These are phyloP conservation scores for Oidium heveae DNA, from an alignment of 2,329 filamentous ascomycete species.

Conservation along the genomic window DNA sequence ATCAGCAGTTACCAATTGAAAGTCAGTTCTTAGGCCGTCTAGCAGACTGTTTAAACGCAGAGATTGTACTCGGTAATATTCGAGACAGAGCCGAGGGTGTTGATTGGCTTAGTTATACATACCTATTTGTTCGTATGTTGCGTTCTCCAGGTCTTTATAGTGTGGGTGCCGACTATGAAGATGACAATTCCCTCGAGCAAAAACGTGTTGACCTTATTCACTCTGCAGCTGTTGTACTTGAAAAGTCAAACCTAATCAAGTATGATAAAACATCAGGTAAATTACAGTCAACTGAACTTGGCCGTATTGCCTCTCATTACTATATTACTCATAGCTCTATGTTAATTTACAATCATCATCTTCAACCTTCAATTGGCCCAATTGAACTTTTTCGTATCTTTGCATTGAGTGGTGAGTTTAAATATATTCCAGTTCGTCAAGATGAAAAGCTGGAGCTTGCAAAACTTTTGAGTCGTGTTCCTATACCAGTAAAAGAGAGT, in stretches of 20 bases:
- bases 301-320: conserved; percentile 90
- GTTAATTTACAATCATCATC: conserved; percentile 87
- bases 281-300: conserved; percentile 76
- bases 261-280: conserved; percentile 87
- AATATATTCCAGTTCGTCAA: conserved; percentile 91
- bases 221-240: conserved; percentile 67
- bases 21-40: conserved; percentile 84
- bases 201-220: conserved; percentile 95
- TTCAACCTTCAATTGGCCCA: conserved; percentile 74
- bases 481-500: conserved; percentile 90
- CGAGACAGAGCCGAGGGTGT: conserved; percentile 82
- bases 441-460: conserved; percentile 94
- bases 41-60: conserved; percentile 88
- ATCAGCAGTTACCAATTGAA: conserved; percentile 92
- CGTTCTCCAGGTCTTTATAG: conserved; percentile 86
- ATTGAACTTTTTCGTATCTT: conserved; percentile 96
- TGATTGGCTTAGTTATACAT: conserved; percentile 97
- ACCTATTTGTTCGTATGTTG: conserved; percentile 93
- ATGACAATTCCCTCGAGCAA: conserved; percentile 76
- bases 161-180: conserved; percentile 84
- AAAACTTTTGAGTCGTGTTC: conserved; percentile 70
- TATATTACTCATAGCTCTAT: conserved; percentile 94
- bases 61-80: conserved; percentile 84
- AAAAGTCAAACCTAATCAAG: conserved; percentile 71
- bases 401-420: conserved; percentile 89